phyloP scores from a whole-genome alignment of 176 grass and related monocot species.

The Secale cereale region DNA sequence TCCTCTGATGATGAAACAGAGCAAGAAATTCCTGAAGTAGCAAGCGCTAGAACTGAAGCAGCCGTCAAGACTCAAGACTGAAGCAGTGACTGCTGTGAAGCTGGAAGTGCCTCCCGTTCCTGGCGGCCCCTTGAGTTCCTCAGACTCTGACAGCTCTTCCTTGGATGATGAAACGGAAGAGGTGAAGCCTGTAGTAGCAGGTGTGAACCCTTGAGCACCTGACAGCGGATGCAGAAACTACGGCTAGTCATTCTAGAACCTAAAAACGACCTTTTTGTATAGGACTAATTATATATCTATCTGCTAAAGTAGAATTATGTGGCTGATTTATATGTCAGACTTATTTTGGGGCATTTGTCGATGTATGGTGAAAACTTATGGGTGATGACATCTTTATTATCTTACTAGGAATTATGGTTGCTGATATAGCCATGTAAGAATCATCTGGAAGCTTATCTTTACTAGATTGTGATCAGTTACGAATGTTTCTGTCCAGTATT shows the following conservation, averaged over 20 bases:
- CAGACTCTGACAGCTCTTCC: background rate
- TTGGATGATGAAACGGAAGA: background rate
- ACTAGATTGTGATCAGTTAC: too few relatives aligned
- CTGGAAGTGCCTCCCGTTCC: background rate
- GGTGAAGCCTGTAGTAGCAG: background rate
- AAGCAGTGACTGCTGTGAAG: background rate
- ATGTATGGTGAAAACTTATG: background rate
- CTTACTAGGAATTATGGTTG: background rate
- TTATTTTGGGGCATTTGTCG: background rate
- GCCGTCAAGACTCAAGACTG: background rate
- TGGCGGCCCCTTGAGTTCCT: background rate
- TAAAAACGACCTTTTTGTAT: background rate
- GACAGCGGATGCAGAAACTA: too few relatives aligned
- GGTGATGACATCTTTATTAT: background rate
- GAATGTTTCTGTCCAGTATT: too few relatives aligned
- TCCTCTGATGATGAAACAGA: constrained; percentile 28
- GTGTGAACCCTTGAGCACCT: too few relatives aligned
- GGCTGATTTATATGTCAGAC: background rate
- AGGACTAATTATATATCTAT: background rate
- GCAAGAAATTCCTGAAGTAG: background rate
- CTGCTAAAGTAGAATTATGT: background rate
- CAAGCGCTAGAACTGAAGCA: background rate
- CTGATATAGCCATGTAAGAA: background rate
- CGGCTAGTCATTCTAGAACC: background rate
- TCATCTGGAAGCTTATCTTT: background rate